Conservation (phyloP, 2,329 filamentous ascomycete species). For the Colletotrichum siamense region DNA sequence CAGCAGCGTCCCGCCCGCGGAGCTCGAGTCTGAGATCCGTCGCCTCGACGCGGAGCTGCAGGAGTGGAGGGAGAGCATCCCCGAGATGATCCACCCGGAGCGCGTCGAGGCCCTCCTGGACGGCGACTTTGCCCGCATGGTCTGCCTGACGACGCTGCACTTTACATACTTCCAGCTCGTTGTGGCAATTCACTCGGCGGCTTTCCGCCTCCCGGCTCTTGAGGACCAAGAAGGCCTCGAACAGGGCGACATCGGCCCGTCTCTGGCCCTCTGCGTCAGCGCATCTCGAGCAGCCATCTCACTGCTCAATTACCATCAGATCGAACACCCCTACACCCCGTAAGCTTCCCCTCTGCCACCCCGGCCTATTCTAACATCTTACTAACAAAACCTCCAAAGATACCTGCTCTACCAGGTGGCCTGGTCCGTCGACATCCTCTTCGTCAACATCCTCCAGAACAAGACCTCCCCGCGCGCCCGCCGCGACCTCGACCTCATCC, state of each 20-base stretch:
- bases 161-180: slow-evolving; percentile 19
- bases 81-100: slow-evolving; percentile 15
- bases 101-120: slow-evolving; percentile 8
- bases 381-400: not conserved
- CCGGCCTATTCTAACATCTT: fast-evolving
- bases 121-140: slow-evolving; percentile 9
- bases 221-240: slow-evolving; percentile 12
- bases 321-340: slow-evolving; percentile 9
- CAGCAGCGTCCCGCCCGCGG: not conserved
- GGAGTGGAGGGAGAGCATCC: slow-evolving; percentile 15
- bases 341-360: not conserved
- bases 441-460: slow-evolving; percentile 17
- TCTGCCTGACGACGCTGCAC: slow-evolving; percentile 4
- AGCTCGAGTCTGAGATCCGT: slow-evolving; percentile 16
- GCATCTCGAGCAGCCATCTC: slow-evolving; percentile 16
- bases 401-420: slow-evolving; percentile 11
- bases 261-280: slow-evolving; percentile 2
- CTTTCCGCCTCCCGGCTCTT: not conserved
- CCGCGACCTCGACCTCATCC: slow-evolving; percentile 16
- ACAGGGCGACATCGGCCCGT: not conserved
- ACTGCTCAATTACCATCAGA: slow-evolving; percentile 11
- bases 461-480: slow-evolving; percentile 1
- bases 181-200: slow-evolving; percentile 12
- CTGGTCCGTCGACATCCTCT: slow-evolving; percentile 17
- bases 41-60: slow-evolving; percentile 11